A percentile compares a stretch with the other conserved stretches of the same genome.
Evolutionary conservation across 2,329 filamentous ascomycete species (phyloP).

Genomic region (Aspergillus sp.): DNA sequence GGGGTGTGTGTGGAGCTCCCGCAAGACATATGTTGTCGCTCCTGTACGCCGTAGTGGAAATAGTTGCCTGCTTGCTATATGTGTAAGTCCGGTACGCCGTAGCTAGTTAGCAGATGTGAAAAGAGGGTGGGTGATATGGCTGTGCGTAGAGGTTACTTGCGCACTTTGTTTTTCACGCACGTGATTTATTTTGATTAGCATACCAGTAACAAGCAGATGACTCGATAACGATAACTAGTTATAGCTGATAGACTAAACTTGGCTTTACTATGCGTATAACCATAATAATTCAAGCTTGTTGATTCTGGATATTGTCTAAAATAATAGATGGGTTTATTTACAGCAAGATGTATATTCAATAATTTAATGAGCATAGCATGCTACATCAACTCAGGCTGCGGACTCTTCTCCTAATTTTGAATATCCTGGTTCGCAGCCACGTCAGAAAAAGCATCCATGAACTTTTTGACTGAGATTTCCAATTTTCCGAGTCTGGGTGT

Average conservation of each 20-base stretch:
- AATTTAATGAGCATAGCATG: neutral
- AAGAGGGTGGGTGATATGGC: slow-evolving; percentile 12
- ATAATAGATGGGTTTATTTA: neutral
- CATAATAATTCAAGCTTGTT: neutral
- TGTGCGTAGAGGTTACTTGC: slow-evolving; percentile 21
- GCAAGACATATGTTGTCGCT: slow-evolving; percentile 34
- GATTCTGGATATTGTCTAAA: neutral
- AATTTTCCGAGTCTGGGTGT: slow-evolving; percentile 20
- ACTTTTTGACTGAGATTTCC: slow-evolving; percentile 35
- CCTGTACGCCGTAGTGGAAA: slow-evolving; percentile 33
- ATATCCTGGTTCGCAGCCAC: slow-evolving; percentile 56
- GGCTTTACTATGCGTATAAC: neutral
- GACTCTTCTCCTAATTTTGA: slow-evolving; percentile 48
- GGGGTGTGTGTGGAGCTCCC: slow-evolving; percentile 18
- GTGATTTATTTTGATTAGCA: neutral
- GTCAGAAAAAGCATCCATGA: slow-evolving; percentile 57
- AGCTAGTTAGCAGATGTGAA: slow-evolving; percentile 6
- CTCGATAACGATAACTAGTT: no score
- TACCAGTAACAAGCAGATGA: no score
- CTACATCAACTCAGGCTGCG: slow-evolving; percentile 24
- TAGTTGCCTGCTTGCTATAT: neutral
- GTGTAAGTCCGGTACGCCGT: slow-evolving; percentile 19
- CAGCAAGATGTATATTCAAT: neutral
- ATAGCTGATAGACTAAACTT: neutral
- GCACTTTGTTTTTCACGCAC: slow-evolving; percentile 14